phyloP scores from a whole-genome alignment of 2,329 filamentous ascomycete species.

The Blastomyces parvus region DNA sequence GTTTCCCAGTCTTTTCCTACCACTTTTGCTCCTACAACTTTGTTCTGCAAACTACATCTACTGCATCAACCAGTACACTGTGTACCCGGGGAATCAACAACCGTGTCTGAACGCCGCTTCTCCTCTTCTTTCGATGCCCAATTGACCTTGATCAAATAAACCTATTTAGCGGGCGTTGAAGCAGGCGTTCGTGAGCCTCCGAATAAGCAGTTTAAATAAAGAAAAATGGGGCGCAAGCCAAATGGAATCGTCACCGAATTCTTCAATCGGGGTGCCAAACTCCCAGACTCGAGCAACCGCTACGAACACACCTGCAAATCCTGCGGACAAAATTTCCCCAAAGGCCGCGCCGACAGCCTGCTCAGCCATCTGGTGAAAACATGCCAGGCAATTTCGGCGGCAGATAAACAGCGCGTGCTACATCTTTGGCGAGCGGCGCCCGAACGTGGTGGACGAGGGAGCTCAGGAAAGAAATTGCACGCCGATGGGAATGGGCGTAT shows the following conservation, averaged over 20 bases:
- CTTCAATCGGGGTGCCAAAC: constrained; percentile 77
- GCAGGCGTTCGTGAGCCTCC: constrained; percentile 18
- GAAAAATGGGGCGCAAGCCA: constrained; percentile 66
- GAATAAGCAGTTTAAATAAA: not conserved
- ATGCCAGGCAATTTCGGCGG: constrained; percentile 67
- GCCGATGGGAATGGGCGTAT: constrained; percentile 23
- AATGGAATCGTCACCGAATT: constrained; percentile 79
- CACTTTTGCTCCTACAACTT: not conserved
- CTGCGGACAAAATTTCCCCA: constrained; percentile 81
- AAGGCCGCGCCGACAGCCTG: constrained; percentile 76
- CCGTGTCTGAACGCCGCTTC: not conserved
- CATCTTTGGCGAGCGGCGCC: constrained; percentile 62
- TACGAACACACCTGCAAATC: constrained; percentile 86
- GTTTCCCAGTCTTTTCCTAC: not conserved
- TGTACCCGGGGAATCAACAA: not conserved
- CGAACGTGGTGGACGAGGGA: constrained; percentile 36
- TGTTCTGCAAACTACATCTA: not conserved
- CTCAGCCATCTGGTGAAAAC: constrained; percentile 75
- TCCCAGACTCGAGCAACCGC: constrained; percentile 80
- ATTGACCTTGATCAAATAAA: not conserved
- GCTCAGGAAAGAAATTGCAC: not conserved
- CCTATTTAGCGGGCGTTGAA: not conserved
- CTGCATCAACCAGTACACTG: not conserved
- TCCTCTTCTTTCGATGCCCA: not conserved
- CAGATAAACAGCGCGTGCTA: constrained; percentile 65